These are phyloP conservation scores for Zizania palustris DNA, from an alignment of 202 grass and related monocot species.

Conservation along the genomic window DNA sequence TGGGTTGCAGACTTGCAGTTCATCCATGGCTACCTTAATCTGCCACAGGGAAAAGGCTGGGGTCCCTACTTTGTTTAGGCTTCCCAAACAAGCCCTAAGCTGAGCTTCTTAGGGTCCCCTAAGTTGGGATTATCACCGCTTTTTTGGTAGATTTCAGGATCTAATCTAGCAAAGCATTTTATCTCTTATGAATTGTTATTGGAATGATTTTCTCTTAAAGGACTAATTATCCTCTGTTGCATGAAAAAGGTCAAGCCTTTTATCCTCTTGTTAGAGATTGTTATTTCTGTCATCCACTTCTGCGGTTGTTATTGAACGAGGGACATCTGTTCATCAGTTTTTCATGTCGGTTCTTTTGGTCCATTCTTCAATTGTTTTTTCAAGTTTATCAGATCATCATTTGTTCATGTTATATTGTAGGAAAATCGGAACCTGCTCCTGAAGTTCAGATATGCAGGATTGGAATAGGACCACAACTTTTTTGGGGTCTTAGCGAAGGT, in stretches of 20 bases:
- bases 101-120: not conserved
- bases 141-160: not conserved
- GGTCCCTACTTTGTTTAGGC: not conserved
- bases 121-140: not conserved
- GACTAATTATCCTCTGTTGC: not conserved
- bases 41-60: not conserved
- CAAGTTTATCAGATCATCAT: no score
- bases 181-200: not conserved
- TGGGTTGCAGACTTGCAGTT: not conserved
- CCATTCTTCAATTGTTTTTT: not conserved
- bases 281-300: not conserved
- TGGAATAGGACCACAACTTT: constrained; percentile 32
- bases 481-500: constrained; percentile 22
- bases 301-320: not conserved
- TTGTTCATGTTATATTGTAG: no score
- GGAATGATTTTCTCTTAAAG: not conserved
- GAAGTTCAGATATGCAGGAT: constrained; percentile 36
- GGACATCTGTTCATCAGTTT: not conserved
- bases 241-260: not conserved
- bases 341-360: not conserved
- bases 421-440: constrained; percentile 48
- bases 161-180: not conserved
- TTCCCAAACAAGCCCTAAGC: not conserved
- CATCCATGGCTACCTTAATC: not conserved
- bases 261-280: not conserved